Base-by-base conservation (phyloP, 257 asterid species). In the Verbena officinalis region DNA sequence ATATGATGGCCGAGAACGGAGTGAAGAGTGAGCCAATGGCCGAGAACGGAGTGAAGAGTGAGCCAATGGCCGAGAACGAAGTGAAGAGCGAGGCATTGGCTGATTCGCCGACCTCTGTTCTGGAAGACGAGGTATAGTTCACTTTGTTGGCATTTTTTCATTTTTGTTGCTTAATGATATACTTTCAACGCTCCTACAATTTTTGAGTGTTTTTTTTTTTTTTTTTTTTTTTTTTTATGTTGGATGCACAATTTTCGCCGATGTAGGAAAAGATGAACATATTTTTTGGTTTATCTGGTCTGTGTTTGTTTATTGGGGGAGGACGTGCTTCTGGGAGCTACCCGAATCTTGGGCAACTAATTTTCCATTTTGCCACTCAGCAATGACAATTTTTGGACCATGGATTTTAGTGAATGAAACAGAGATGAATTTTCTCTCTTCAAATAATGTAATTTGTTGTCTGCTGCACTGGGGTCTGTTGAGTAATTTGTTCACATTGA, bases 91-190 rank as follows among this genome's bases (percentile, higher is more conserved):
- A 76, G 48, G 39, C 80, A 10, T 72, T 43, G 3, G 89, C 77
- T 4, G 98, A 90, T 70, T 94, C 99, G 70, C 99, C 99, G 33
- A 89, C 95, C n/a, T 94, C 96, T 69, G 99, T 90, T 31, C 97
- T 94, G 20, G 91, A 84, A 65, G 97, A 94, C 4, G 99, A 94
- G 86, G 99, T 90, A 64, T 54, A 17, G 0, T 13, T 4, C 24
- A n/a, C 4, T 3, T 53, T 19, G 4, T 48, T n/a, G 0, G 10
- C 63, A 15, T 43, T 10, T 54, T 20, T 20, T 13, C 38, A 58
- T 21, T 23, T 31, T n/a, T 22, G 27, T 1, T 3, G 55, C 24
- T 55, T 51, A 9, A 14, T 21, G 10, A 46, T 33, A 55, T 23
- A 31, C 5, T 51, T 36, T 38, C 10, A 31, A 7, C 7, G 48